phyloP scores from a whole-genome alignment of 164 flowering plant species.

The Stephania japonica region DNA sequence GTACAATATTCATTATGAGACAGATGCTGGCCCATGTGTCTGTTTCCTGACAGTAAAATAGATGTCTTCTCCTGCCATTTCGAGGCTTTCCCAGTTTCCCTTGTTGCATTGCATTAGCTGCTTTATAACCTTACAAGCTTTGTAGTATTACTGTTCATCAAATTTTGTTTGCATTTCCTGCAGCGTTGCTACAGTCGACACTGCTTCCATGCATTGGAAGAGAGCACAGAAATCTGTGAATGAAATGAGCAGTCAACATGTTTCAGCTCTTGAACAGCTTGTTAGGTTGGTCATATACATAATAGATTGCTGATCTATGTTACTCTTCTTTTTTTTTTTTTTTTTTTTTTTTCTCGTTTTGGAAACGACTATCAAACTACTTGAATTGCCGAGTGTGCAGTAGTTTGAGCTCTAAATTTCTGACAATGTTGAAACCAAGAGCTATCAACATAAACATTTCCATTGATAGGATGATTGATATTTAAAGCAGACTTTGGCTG shows the following conservation, averaged over 20 bases:
- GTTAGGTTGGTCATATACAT: constrained; percentile 47
- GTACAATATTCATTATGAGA: background rate
- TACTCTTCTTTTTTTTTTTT: background rate
- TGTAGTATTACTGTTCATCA: background rate
- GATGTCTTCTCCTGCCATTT: background rate
- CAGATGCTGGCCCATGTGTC: background rate
- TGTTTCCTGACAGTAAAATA: background rate
- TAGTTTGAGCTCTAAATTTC: background rate
- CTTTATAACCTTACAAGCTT: background rate
- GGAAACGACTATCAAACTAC: background rate
- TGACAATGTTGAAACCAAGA: background rate
- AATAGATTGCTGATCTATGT: background rate
- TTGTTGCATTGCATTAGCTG: background rate
- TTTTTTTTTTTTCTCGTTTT: background rate
- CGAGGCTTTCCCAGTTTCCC: background rate
- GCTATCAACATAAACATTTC: background rate
- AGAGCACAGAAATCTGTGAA: constrained; percentile 46
- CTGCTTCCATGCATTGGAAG: constrained; percentile 54
- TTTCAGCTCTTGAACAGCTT: constrained; percentile 33
- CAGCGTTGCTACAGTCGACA: constrained; percentile 55
- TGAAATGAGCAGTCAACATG: constrained; percentile 51
- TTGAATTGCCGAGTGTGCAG: background rate
- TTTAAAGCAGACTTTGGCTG: background rate
- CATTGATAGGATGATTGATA: background rate
- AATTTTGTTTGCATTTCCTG: background rate